Evolutionary conservation across 2,329 filamentous ascomycete genomes (phyloP).

Genomic region (Diaporthe longicolla): DNA sequence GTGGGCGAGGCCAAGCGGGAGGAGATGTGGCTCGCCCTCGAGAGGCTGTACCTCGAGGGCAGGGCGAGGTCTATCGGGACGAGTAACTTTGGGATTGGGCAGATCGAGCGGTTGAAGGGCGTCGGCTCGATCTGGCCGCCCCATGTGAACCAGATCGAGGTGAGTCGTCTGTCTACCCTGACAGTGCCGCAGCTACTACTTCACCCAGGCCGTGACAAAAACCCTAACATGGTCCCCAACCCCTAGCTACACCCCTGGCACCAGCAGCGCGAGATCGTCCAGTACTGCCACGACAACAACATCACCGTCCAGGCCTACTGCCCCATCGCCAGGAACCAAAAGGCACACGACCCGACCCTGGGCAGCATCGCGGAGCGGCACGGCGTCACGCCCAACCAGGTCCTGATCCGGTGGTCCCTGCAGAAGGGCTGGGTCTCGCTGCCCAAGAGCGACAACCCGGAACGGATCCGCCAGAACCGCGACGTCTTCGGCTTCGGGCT

Average conservation of each 20-base stretch:
- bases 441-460: slow-evolving; percentile 73
- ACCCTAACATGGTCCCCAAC: slow-evolving; percentile 43
- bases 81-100: slow-evolving; percentile 36
- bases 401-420: slow-evolving; percentile 72
- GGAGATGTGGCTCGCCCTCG: slow-evolving; percentile 37
- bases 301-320: slow-evolving; percentile 67
- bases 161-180: slow-evolving; percentile 2
- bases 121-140: slow-evolving; percentile 38
- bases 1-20: slow-evolving; percentile 9
- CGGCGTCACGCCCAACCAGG: slow-evolving; percentile 69
- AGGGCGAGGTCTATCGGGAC: slow-evolving; percentile 37
- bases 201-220: too few species aligned
- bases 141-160: slow-evolving; percentile 41
- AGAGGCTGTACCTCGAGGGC: slow-evolving; percentile 35
- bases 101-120: slow-evolving; percentile 36
- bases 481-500: slow-evolving; percentile 74
- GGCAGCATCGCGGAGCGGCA: slow-evolving; percentile 68
- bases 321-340: slow-evolving; percentile 53
- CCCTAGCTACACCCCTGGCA: slow-evolving; percentile 78
- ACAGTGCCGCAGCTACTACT: neutral
- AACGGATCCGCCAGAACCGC: slow-evolving; percentile 74
- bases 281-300: slow-evolving; percentile 81
- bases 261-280: slow-evolving; percentile 62
- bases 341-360: slow-evolving; percentile 66
- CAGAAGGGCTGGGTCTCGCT: slow-evolving; percentile 71